Conservation (phyloP, 2,329 filamentous ascomycete genomes). For the Clonostachys byssicola region DNA sequence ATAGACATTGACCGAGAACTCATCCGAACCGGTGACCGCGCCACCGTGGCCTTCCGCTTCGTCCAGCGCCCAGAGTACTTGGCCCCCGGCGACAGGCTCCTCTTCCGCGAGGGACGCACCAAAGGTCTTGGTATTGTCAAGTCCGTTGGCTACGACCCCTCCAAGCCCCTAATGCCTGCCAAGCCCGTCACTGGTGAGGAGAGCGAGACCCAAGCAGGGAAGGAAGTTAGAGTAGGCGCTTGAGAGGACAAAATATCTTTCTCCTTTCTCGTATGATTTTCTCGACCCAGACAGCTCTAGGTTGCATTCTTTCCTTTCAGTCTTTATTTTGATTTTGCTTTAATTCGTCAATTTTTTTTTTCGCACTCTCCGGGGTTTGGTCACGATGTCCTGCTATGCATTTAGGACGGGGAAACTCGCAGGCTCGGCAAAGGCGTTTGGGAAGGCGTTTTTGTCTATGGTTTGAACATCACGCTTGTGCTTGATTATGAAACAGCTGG, state of each 20-base stretch:
- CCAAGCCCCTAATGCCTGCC: slow-evolving; percentile 29
- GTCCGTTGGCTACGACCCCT: slow-evolving; percentile 77
- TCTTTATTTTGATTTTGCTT: too few relatives aligned
- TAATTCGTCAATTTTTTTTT: too few relatives aligned
- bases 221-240: not conserved
- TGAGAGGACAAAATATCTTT: not conserved
- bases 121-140: slow-evolving; percentile 96
- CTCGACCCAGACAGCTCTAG: too few relatives aligned
- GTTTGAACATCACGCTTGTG: too few relatives aligned
- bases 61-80: slow-evolving; percentile 93
- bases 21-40: slow-evolving; percentile 92
- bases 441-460: too few relatives aligned
- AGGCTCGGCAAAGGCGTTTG: too few relatives aligned
- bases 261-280: too few relatives aligned
- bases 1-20: slow-evolving; percentile 96
- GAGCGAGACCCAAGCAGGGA: not conserved
- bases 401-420: too few relatives aligned
- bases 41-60: slow-evolving; percentile 90
- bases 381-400: too few relatives aligned
- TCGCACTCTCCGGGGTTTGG: too few relatives aligned
- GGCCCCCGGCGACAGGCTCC: slow-evolving; percentile 78
- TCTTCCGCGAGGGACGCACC: slow-evolving; percentile 92
- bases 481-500: too few relatives aligned
- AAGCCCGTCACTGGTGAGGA: not conserved
- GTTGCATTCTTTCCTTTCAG: too few relatives aligned